phyloP scores from a whole-genome alignment of 495 filamentous ascomycete species.

The Aspergillus bertholletiae region DNA sequence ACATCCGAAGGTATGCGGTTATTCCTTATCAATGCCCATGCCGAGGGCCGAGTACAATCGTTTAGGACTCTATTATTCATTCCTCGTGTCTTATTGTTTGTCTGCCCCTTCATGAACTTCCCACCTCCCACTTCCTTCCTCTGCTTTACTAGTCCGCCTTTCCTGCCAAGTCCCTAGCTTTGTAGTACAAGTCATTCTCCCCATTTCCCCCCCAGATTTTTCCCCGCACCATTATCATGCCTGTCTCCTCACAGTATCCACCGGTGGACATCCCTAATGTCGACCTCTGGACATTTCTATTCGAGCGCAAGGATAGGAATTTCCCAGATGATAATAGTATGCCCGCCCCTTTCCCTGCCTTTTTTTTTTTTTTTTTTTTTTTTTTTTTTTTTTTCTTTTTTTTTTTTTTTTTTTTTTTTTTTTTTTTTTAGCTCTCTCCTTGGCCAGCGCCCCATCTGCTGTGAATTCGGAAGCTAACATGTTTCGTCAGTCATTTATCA shows the following conservation, averaged over 20 bases:
- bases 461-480: constrained; percentile 11
- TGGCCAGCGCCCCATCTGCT: too few relatives aligned
- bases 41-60: constrained; percentile 10
- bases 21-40: not conserved
- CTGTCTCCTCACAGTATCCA: constrained; percentile 38
- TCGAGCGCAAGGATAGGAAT: constrained; percentile 66
- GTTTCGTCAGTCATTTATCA: constrained; percentile 68
- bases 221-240: constrained; percentile 33
- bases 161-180: not conserved
- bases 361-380: not conserved
- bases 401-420: too few relatives aligned
- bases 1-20: not conserved
- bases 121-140: not conserved
- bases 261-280: constrained; percentile 35
- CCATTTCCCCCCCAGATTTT: constrained; percentile 2
- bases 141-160: not conserved
- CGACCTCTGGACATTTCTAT: constrained; percentile 75
- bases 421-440: too few relatives aligned
- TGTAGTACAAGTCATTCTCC: too few relatives aligned
- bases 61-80: too few relatives aligned
- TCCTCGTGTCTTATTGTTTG: too few relatives aligned
- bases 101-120: not conserved
- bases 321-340: constrained; percentile 58
- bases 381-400: too few relatives aligned
- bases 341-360: not conserved